Conservation (phyloP, 1,139 yeast genomes). For the Protomyces inundatus region DNA sequence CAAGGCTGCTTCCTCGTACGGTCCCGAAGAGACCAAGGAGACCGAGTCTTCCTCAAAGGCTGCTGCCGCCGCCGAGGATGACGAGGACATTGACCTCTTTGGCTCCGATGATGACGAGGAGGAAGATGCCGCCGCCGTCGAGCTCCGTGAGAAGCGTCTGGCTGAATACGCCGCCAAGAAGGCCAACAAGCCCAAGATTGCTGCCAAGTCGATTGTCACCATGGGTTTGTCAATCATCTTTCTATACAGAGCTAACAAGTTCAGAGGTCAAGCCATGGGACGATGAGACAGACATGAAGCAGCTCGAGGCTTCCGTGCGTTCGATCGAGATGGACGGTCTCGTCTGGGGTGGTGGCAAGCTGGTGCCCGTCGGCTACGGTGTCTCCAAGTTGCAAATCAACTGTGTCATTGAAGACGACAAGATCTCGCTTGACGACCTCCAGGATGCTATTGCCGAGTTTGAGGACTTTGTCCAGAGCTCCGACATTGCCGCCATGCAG, state of each 20-base stretch:
- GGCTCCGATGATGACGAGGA: slow-evolving; percentile 89
- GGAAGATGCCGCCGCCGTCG: slow-evolving; percentile 95
- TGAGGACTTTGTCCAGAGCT: slow-evolving; percentile 90
- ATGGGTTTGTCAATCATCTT: slow-evolving; percentile 43
- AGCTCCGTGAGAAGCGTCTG: slow-evolving; percentile 91
- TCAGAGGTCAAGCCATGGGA: slow-evolving; percentile 97
- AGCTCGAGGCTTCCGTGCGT: slow-evolving; percentile 80
- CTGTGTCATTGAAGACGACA: slow-evolving; percentile 95
- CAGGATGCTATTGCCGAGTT: slow-evolving; percentile 73
- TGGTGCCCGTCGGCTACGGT: slow-evolving; percentile 97
- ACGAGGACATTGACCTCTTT: slow-evolving; percentile 88
- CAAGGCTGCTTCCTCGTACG: slow-evolving; percentile 42
- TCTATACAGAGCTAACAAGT: not conserved
- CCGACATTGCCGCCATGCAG: slow-evolving; percentile 28
- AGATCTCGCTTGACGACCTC: slow-evolving; percentile 87
- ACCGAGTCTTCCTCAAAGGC: slow-evolving; percentile 54
- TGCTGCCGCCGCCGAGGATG: slow-evolving; percentile 61
- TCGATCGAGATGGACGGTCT: slow-evolving; percentile 84
- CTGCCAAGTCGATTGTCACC: slow-evolving; percentile 96
- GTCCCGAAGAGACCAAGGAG: slow-evolving; percentile 50
- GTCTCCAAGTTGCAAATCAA: slow-evolving; percentile 98
- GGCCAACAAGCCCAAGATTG: slow-evolving; percentile 95
- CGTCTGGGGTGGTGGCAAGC: slow-evolving; percentile 97
- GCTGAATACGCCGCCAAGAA: slow-evolving; percentile 97
- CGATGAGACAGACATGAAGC: slow-evolving; percentile 94